Evolutionary conservation across 2,329 filamentous ascomycete genomes (phyloP).

Genomic region (Fusarium sp.): DNA sequence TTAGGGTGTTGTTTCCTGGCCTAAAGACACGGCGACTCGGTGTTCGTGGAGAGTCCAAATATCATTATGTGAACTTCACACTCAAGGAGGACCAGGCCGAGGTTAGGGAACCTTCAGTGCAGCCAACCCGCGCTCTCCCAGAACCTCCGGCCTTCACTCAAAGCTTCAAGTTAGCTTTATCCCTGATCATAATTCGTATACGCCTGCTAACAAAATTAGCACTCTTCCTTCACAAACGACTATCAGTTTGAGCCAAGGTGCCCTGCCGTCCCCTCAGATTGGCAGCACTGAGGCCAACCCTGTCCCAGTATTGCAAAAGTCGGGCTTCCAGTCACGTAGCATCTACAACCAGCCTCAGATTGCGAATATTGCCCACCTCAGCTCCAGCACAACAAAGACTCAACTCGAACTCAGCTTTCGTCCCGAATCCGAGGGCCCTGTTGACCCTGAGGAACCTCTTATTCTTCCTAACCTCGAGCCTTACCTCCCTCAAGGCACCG

Average conservation of each 20-base stretch:
- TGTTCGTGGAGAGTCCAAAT: slow-evolving; percentile 96
- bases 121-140: slow-evolving; percentile 61
- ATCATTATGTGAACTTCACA: slow-evolving; percentile 85
- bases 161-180: slow-evolving; percentile 61
- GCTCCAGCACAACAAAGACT: slow-evolving; percentile 69
- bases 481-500: slow-evolving; percentile 84
- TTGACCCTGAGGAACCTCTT: slow-evolving; percentile 74
- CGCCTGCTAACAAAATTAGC: slow-evolving; percentile 47
- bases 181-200: neutral
- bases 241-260: slow-evolving; percentile 47
- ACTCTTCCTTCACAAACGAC: slow-evolving; percentile 48
- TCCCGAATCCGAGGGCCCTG: slow-evolving; percentile 63
- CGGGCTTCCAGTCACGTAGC: slow-evolving; percentile 53
- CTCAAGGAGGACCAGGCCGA: slow-evolving; percentile 69
- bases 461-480: slow-evolving; percentile 86
- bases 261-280: slow-evolving; percentile 48
- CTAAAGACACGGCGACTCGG: slow-evolving; percentile 92
- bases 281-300: slow-evolving; percentile 41
- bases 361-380: slow-evolving; percentile 67
- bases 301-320: slow-evolving; percentile 12
- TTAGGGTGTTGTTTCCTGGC: slow-evolving; percentile 94
- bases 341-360: slow-evolving; percentile 71
- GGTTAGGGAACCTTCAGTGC: slow-evolving; percentile 57
- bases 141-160: slow-evolving; percentile 61
- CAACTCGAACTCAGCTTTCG: slow-evolving; percentile 71